Evolutionary conservation across 2,329 filamentous ascomycete species (phyloP), one percentile per base, ranked within the genome.

Genomic region (Onygenales sp.): DNA sequence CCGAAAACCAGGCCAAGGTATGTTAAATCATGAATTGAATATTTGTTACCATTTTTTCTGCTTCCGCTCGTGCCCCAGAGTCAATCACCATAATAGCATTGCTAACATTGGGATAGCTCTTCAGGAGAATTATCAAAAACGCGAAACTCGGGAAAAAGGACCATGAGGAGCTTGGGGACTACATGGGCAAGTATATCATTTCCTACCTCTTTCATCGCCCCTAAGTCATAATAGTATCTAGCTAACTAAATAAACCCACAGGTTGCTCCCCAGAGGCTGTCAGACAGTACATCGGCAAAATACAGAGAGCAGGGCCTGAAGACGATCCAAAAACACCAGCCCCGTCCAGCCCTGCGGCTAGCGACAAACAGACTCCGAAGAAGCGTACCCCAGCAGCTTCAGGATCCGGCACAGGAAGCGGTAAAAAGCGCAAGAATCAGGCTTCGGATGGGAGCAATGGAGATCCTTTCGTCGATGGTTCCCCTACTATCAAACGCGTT

Each of bases 1-100:
- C 57, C 0, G 39, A 61, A 21, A 52, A 56, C 0, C 62, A 66
- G 37, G 61, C 60, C 21, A 65, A 59, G 58, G 65, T 65, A 56
- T 50, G 53, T 49, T 14, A 14, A 14, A 44, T 7, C 10, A 6
- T 14, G 14, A 14, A 14, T 14, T 14, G 14, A 14, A 14, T 14
- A 14, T 14, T 14, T 14, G 14, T 14, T 14, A 14, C 14, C 14
- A 14, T 14, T 14, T 14, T 14, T 14, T 14, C 14, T 14, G 14
- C 14, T 14, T 2, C 14, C 14, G 14, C 14, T 14, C 14, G 14
- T 14, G 14, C 14, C 14, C 14, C 14, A 14, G 14, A 14, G 14
- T 14, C 14, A 14, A 14, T 14, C 14, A 14, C 14, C 14, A 14
- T 14, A 14, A 14, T 14, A 14, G 14, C 14, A 14, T 14, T 14